Base-by-base conservation (phyloP, 2,329 filamentous ascomycete genomes). In the Pseudocercospora pini-densiflorae region DNA sequence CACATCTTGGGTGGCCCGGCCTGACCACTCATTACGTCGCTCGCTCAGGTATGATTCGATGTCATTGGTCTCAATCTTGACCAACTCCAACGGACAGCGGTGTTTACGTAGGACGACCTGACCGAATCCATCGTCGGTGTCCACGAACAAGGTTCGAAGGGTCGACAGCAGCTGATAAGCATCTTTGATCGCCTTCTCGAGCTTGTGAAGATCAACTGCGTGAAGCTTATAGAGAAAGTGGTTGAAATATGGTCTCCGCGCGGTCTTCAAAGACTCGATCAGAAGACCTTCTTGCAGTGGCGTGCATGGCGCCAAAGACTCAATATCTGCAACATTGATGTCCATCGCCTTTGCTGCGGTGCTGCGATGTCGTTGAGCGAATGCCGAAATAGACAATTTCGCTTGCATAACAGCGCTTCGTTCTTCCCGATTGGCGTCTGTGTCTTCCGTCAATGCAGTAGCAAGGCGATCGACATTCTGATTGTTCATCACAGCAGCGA, bases 221-320 rank as follows among this genome's bases (percentile, higher is more conserved):
- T 19, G n/a, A 0, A 97, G 77, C 0, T 80, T 71, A 51, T 94
- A 88, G 0, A 79, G 79, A 74, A 97, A 97, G 0, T 84, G 83
- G 64, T 93, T 93, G 77, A 94, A 96, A 75, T 97, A 97, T 0
- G 90, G 79, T 0, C 84, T 82, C 0, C 81, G 76, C 0, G 84
- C 79, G 19, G 81, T 87, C 9, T 87, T 85, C 43, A 91, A 76
- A 24, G 89, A 89, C 58, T 89, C 86, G 5, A 90, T 90, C 59
- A 97, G 88, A 82, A 97, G 94, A 0, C 93, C 94, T 76, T 94
- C 88, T 74, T 97, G 94, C 0, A 97, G 81, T 0, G 93, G 87
- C 0, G 94, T 96, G 75, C 94, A 97, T 3, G 93, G 94, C 0
- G 88, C 88, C 60, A 97, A 87, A 65, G 87, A 87, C 74, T 95